phyloP scores from a whole-genome alignment of 1,139 yeast genomes.

The Yamadazyma jaroonii region DNA sequence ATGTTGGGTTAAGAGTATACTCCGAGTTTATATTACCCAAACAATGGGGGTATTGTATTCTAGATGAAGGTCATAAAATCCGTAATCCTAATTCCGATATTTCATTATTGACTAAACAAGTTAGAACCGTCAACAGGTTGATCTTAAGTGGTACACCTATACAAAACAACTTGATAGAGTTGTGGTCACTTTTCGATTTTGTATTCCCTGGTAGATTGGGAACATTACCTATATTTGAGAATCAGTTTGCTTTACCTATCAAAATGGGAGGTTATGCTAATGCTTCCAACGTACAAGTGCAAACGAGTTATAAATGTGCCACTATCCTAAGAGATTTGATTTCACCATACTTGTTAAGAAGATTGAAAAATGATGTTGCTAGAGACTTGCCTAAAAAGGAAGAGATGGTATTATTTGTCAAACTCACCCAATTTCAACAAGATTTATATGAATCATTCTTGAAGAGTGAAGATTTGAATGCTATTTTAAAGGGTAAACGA shows the following conservation, averaged over 20 bases:
- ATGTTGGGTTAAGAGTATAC: slow-evolving; percentile 83
- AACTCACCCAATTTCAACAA: slow-evolving; percentile 73
- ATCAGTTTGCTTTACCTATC: slow-evolving; percentile 88
- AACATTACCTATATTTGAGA: slow-evolving; percentile 90
- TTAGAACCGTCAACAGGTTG: slow-evolving; percentile 77
- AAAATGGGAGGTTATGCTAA: slow-evolving; percentile 98
- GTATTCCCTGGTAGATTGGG: slow-evolving; percentile 93
- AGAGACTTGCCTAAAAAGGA: slow-evolving; percentile 90
- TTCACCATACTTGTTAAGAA: slow-evolving; percentile 80
- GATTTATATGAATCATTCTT: slow-evolving; percentile 71
- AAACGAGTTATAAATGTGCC: slow-evolving; percentile 95
- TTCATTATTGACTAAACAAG: slow-evolving; percentile 77
- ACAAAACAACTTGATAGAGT: slow-evolving; percentile 84
- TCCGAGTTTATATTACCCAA: slow-evolving; percentile 63
- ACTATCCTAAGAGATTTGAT: slow-evolving; percentile 84
- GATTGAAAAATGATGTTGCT: slow-evolving; percentile 95
- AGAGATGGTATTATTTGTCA: slow-evolving; percentile 91
- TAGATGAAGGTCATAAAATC: slow-evolving; percentile 96
- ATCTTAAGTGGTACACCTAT: slow-evolving; percentile 95
- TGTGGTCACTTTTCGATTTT: slow-evolving; percentile 95
- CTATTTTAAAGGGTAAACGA: slow-evolving; percentile 72
- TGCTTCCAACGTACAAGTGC: slow-evolving; percentile 94
- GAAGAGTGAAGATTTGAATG: slow-evolving; percentile 69
- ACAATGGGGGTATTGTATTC: slow-evolving; percentile 85
- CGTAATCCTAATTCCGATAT: slow-evolving; percentile 92